Base-by-base conservation (phyloP, 2,329 filamentous ascomycete species). In the Colletotrichum zoysiae region DNA sequence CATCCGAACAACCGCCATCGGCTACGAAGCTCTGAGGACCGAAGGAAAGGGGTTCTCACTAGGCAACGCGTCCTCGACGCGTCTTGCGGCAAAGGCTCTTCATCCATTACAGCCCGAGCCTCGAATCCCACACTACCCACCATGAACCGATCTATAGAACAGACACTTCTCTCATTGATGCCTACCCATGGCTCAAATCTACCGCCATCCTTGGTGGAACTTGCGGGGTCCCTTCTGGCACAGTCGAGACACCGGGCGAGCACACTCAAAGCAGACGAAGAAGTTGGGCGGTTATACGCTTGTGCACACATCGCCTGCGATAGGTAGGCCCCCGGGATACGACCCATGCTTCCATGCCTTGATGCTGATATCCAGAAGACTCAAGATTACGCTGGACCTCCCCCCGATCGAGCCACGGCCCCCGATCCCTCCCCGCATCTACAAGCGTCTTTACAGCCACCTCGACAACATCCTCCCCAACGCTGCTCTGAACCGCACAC, bases 251-350 rank as follows among this genome's bases (percentile, higher is more conserved):
- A 91, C 78, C 91, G 90, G 77, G 94, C 93, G 61, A 91, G 90
- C 77, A 92, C 89, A 20, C 85, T 98, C 65, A 97, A 95, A 79
- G 87, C 91, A 3, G 94, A 97, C 67, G 95, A 97, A 80, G 95
- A 98, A 80, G 90, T 96, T 74, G 94, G 92, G n/a, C 88, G 95
- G 26, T 87, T 89, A 5, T 96, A 96, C 80, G 93, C 92, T 5
- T 97, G 95, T 79, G 93, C 93, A 18, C 92, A 97, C 81, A 88
- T 99, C 72, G 96, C 96, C 26, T 98, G 95, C 79, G 94, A 95
- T 76, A 89, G 93, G 93, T 93, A 82, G 56, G 76, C 60, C 18
- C 35, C 14, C 51, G 12, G 7, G 26, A 38, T 33, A 8, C 23
- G 14, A 46, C 8, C 23, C 35, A 4, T 38, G 11, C 33, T 20